Conservation (phyloP, 306 rosid species). For the Glycine latifolia region DNA sequence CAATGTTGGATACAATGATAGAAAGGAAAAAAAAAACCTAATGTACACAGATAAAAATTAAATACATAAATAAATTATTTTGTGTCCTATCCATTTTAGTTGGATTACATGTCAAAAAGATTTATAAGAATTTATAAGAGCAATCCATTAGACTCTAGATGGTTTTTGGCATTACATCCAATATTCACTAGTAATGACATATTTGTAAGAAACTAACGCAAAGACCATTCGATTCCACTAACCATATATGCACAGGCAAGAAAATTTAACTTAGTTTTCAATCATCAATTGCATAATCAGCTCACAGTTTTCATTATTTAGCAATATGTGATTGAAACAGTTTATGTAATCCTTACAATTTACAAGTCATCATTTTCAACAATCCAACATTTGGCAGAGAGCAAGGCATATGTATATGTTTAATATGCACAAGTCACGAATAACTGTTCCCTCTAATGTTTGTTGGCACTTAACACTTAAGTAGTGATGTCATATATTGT, state of each 20-base stretch:
- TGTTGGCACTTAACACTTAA: background rate
- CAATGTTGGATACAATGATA: background rate
- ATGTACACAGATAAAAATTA: background rate
- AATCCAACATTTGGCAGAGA: slow-evolving; percentile 15
- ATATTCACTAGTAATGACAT: background rate
- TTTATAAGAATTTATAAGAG: background rate
- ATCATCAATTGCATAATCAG: slow-evolving; percentile 18
- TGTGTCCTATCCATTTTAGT: background rate
- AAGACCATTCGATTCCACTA: slow-evolving; percentile 7
- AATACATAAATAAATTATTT: background rate
- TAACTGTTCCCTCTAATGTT: slow-evolving; percentile 28
- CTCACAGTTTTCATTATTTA: slow-evolving; percentile 1
- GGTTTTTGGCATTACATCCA: slow-evolving; percentile 11
- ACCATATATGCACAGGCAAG: background rate
- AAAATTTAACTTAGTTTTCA: slow-evolving; percentile 1
- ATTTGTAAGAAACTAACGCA: slow-evolving; percentile 11
- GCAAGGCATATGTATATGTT: slow-evolving; percentile 4
- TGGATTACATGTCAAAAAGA: slow-evolving; percentile 9
- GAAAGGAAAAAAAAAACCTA: background rate
- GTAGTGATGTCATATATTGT: background rate
- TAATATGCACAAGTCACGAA: slow-evolving; percentile 23
- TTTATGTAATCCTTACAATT: background rate
- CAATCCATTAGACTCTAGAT: background rate
- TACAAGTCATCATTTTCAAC: slow-evolving; percentile 24
- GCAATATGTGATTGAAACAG: background rate